These are phyloP conservation scores for Poronia punctata DNA, from an alignment of 495 filamentous ascomycete species.

Conservation along the genomic window DNA sequence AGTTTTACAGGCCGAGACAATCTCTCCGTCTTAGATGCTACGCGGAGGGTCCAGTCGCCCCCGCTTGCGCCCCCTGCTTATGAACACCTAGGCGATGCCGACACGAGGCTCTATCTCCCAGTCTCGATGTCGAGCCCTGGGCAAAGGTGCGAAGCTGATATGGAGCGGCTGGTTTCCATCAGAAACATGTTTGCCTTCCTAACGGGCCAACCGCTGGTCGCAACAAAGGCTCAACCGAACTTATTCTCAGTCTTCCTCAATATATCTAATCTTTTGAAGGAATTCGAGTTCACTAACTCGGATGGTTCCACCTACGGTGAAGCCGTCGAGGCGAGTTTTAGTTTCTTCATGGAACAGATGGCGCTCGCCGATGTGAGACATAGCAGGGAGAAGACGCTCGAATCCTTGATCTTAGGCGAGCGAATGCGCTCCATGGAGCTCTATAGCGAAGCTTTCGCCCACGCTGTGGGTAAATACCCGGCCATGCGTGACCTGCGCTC, in stretches of 20 bases:
- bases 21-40: conserved; percentile 33
- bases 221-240: conserved; percentile 57
- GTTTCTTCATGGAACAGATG: conserved; percentile 68
- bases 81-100: conserved; percentile 34
- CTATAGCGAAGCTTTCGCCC: conserved; percentile 86
- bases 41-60: conserved; percentile 35
- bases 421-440: conserved; percentile 71
- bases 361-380: conserved; percentile 69
- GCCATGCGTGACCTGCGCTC: conserved; percentile 60
- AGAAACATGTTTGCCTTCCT: conserved; percentile 92
- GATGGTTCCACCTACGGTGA: conserved; percentile 81
- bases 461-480: conserved; percentile 86
- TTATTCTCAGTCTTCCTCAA: conserved; percentile 70
- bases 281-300: conserved; percentile 71
- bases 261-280: conserved; percentile 58
- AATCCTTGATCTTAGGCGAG: conserved; percentile 83
- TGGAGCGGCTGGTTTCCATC: conserved; percentile 63
- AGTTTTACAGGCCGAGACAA: conserved; percentile 35
- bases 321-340: conserved; percentile 63
- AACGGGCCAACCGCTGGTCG: conserved; percentile 70
- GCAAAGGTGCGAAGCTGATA: conserved; percentile 47
- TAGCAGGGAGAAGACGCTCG: conserved; percentile 84
- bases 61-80: conserved; percentile 17
- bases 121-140: conserved; percentile 30
- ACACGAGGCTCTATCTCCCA: conserved; percentile 68